Evolutionary conservation across 192 early-diverging fungal genomes (phyloP), one percentile per base, ranked within the genome.

Genomic region (Coemansia sp.): DNA sequence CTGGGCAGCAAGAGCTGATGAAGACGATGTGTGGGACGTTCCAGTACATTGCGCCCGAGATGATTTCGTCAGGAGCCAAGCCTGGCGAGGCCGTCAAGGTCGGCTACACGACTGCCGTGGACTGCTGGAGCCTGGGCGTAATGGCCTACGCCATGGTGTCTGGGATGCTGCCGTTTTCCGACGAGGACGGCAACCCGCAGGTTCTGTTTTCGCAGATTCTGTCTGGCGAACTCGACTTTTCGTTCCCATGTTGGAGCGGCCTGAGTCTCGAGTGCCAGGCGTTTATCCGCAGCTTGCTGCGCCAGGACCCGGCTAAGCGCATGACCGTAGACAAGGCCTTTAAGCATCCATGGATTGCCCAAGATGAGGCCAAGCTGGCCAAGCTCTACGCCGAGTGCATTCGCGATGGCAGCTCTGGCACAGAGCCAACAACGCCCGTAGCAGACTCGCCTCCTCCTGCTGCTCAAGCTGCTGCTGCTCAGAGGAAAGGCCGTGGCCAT

Each of bases 21-120:
- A 88, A 80, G 59, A 95, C 93, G 15, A 90, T 93, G 72, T 95
- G 93, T 67, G 93, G 93, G 0, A 95, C 93, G 8, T 88, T 91
- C 40, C 81, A 87, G 60, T 90, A 90, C 62, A 87, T 82, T 82
- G 91, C 91, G 22, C 91, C 91, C 32, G 91, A 93, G 69, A 87
- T 93, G 56, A 84, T 91, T 33, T 48, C 64, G 9, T 32, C 68
- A 8, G 58, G 68, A 1, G 60, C 53, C 12, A 53, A 65, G 34
- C 70, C 69, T 5, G 74, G 72, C n/a, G 62, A 76, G 56, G 48
- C 61, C 0, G 40, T 69, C 5, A 60, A 76, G 26, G 52, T 60
- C 11, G 84, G 87, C 0, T 87, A 89, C 50, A 82, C 74, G 4
- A 75, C 80, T 15, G 62, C 82, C 2, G 86, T 87, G 6, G 87